Conservation (phyloP, 257 asterid genomes). For the Sherardia arvensis region DNA sequence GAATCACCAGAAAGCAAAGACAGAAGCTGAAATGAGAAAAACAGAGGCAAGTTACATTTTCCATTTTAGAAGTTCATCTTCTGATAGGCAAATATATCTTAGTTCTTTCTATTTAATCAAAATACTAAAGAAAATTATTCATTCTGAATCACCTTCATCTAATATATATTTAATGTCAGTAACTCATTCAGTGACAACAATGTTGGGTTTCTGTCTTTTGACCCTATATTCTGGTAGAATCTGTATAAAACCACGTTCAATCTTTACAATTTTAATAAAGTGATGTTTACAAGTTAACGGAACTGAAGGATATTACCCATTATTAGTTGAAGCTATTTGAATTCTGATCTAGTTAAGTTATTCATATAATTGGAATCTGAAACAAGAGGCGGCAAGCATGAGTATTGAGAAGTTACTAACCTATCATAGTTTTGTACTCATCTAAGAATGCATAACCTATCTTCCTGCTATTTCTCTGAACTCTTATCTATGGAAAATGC, state of each 20-base stretch:
- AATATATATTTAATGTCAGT: neutral
- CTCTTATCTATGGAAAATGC: neutral
- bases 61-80: neutral
- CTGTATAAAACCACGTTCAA: neutral
- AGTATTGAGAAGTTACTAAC: neutral
- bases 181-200: too few relatives aligned
- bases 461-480: neutral
- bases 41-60: conserved; percentile 45
- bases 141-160: neutral
- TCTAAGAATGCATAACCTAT: too few relatives aligned
- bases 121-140: neutral
- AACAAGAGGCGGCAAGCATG: neutral
- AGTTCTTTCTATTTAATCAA: neutral
- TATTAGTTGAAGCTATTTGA: neutral
- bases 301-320: neutral
- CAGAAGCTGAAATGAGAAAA: conserved; percentile 93
- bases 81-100: neutral
- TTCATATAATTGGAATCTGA: too few relatives aligned
- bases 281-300: neutral
- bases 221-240: neutral
- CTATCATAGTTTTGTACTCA: neutral
- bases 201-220: neutral
- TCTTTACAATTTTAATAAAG: neutral
- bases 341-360: neutral
- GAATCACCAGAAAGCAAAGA: conserved; percentile 82